These are phyloP conservation scores for Primulina tabacum DNA, from an alignment of 257 asterid genomes.

Conservation along the genomic window DNA sequence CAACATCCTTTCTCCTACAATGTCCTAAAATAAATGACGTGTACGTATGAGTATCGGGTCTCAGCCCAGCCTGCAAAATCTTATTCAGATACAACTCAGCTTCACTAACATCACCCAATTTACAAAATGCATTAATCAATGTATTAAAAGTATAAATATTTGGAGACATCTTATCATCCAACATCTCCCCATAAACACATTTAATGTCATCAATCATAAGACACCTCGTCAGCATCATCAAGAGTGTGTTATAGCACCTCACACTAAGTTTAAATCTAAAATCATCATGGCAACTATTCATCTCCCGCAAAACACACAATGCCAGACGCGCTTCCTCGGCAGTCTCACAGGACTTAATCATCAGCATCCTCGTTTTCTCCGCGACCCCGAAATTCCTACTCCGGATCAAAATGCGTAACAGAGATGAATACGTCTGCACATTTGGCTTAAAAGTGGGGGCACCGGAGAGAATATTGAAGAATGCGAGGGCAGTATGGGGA, in stretches of 20 bases:
- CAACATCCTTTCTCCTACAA: conserved; percentile 60
- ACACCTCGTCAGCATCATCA: conserved; percentile 58
- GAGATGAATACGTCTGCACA: conserved; percentile 42
- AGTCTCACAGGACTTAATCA: conserved; percentile 55
- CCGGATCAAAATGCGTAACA: conserved; percentile 46
- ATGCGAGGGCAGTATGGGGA: conserved; percentile 49
- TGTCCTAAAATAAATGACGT: conserved; percentile 74
- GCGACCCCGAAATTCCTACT: conserved; percentile 43
- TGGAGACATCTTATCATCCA: conserved; percentile 54
- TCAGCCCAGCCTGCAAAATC: conserved; percentile 60
- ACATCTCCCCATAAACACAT: conserved; percentile 54
- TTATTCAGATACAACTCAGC: conserved; percentile 53
- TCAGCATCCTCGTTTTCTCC: conserved; percentile 41
- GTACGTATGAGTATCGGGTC: conserved; percentile 66
- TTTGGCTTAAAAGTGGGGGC: conserved; percentile 53
- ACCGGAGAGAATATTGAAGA: conserved; percentile 44
- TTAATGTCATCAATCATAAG: conserved; percentile 57
- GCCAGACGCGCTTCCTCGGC: conserved; percentile 39
- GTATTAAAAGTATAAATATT: conserved; percentile 73
- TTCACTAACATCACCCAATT: conserved; percentile 57
- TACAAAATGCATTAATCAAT: conserved; percentile 65
- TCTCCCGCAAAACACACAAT: conserved; percentile 38
- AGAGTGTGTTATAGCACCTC: conserved; percentile 52
- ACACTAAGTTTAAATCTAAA: conserved; percentile 43
- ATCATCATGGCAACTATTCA: conserved; percentile 38